Evolutionary conservation across 2,329 filamentous ascomycete genomes (phyloP).

Genomic region (Lasiodiplodia gonubiensis): DNA sequence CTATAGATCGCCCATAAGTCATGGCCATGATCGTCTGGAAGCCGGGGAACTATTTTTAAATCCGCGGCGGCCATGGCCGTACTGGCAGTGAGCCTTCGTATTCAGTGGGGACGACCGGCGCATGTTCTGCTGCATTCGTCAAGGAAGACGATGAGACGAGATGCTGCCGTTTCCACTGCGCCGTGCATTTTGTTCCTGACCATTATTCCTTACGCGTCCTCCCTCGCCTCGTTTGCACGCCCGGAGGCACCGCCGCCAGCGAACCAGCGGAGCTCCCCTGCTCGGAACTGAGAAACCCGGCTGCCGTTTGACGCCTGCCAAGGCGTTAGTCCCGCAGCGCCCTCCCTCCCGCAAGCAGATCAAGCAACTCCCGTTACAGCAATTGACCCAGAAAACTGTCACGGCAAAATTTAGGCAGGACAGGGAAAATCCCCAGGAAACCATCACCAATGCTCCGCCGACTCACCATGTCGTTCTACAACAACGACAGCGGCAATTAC

Average conservation of each 20-base stretch:
- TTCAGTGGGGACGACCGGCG: conserved; percentile 2
- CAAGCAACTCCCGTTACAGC: conserved; percentile 22
- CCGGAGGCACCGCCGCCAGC: not conserved
- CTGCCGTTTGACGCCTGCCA: conserved; percentile 8
- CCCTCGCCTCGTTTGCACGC: conserved; percentile 14
- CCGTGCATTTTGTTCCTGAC: conserved; percentile 1
- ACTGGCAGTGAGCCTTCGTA: not conserved
- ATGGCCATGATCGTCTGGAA: conserved; percentile 7
- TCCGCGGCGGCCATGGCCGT: not conserved
- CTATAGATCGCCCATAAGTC: conserved; percentile 2
- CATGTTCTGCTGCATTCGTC: conserved; percentile 12
- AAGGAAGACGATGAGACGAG: conserved; percentile 1
- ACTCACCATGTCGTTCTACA: conserved; percentile 23
- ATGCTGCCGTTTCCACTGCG: not conserved
- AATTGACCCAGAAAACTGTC: conserved; percentile 13
- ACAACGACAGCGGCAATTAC: conserved; percentile 22
- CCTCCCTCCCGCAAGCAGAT: conserved; percentile 20
- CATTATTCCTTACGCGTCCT: conserved; percentile 10
- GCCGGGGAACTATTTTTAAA: not conserved
- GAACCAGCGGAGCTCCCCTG: conserved; percentile 8
- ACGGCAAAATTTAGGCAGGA: not conserved
- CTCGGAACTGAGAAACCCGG: conserved; percentile 18
- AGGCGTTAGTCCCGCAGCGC: conserved; percentile 11
- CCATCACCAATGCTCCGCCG: conserved; percentile 17
- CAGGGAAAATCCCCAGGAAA: not conserved